Evolutionary conservation across 306 rosid genomes (phyloP).

Genomic region (Lupinus albus): DNA sequence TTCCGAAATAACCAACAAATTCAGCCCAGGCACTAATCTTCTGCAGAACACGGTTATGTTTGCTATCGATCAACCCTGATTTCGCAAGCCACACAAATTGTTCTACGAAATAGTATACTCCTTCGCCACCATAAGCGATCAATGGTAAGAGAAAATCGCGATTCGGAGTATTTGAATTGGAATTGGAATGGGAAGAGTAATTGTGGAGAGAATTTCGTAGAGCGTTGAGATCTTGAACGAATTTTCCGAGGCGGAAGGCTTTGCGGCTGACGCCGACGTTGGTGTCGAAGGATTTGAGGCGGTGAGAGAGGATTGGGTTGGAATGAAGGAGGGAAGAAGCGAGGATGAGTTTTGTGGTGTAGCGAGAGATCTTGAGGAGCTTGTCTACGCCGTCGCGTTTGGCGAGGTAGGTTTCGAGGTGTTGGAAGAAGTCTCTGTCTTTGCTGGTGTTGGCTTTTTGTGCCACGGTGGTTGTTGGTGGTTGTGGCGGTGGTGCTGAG

Average conservation of each 20-base stretch:
- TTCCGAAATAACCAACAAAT: conserved; percentile 39
- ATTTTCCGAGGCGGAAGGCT: conserved; percentile 88
- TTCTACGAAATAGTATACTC: conserved; percentile 74
- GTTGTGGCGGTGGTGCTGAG: conserved; percentile 24
- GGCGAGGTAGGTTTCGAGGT: conserved; percentile 77
- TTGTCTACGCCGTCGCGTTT: conserved; percentile 96
- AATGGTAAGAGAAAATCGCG: conserved; percentile 33
- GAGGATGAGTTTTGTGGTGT: conserved; percentile 72
- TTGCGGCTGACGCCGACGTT: conserved; percentile 88
- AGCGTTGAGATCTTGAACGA: conserved; percentile 84
- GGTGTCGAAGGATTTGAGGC: conserved; percentile 82
- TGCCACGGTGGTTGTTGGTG: background rate
- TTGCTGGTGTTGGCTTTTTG: conserved; percentile 30
- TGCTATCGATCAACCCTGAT: conserved; percentile 55
- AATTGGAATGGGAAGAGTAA: background rate
- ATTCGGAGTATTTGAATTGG: too few species aligned
- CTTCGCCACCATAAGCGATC: conserved; percentile 82
- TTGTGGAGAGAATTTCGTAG: conserved; percentile 28
- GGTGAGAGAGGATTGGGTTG: conserved; percentile 51
- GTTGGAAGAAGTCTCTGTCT: conserved; percentile 61
- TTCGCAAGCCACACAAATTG: conserved; percentile 87
- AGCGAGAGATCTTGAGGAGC: conserved; percentile 82
- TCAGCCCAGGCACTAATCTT: conserved; percentile 44
- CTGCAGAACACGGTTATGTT: background rate
- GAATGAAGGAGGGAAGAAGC: conserved; percentile 60